Conservation (phyloP, 805 yeast species). For the Barnettozyma salicaria region DNA sequence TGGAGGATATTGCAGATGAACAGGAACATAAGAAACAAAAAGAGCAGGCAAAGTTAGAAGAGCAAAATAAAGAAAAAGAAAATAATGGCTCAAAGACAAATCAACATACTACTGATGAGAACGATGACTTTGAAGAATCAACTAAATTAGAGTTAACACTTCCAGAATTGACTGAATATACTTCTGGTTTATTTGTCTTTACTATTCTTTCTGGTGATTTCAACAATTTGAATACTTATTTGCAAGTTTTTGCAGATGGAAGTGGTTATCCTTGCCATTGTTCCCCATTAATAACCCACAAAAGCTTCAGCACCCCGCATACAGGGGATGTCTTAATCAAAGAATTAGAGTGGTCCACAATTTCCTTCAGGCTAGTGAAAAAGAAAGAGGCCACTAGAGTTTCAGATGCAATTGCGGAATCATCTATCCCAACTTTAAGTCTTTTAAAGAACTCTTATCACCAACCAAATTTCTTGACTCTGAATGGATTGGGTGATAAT, state of each 20-base stretch:
- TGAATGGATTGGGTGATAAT: constrained; percentile 48
- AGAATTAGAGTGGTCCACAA: constrained; percentile 70
- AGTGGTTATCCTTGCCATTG: constrained; percentile 59
- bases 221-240: constrained; percentile 48
- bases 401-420: constrained; percentile 54
- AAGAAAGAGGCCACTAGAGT: constrained; percentile 48
- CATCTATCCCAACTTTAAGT: constrained; percentile 58
- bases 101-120: no score
- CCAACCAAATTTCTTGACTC: constrained; percentile 48
- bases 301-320: constrained; percentile 34
- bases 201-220: constrained; percentile 57
- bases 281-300: constrained; percentile 41
- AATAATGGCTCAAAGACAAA: no score
- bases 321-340: constrained; percentile 73
- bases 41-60: constrained; percentile 10
- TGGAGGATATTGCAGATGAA: constrained; percentile 62
- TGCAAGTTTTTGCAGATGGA: constrained; percentile 76
- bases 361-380: constrained; percentile 55
- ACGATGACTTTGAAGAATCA: constrained; percentile 29
- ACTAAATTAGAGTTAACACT: constrained; percentile 48
- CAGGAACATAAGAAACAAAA: constrained; percentile 34
- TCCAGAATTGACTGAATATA: constrained; percentile 49
- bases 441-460: constrained; percentile 61
- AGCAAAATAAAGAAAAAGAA: constrained; percentile 37
- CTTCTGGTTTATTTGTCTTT: constrained; percentile 72